These are phyloP conservation scores for Pichia thaimueangensis DNA, from an alignment of 805 yeast genomes.

Conservation along the genomic window DNA sequence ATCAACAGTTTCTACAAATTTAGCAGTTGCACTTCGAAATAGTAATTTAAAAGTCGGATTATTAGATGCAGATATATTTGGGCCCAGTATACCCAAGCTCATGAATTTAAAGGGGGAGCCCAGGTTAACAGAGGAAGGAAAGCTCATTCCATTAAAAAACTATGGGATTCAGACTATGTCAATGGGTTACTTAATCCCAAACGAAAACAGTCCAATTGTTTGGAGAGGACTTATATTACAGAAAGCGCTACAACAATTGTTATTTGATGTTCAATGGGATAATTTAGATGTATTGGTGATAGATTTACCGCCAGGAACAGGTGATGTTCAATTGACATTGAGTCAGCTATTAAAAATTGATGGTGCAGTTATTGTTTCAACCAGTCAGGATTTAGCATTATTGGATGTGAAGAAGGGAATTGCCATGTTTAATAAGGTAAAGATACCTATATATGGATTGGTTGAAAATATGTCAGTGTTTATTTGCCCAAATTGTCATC, in stretches of 20 bases:
- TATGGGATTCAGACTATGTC: slow-evolving; percentile 83
- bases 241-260: slow-evolving; percentile 78
- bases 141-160: slow-evolving; percentile 59
- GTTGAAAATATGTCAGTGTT: slow-evolving; percentile 81
- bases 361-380: slow-evolving; percentile 77
- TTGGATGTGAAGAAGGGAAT: slow-evolving; percentile 77
- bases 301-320: slow-evolving; percentile 92
- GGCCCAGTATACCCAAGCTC: slow-evolving; percentile 75
- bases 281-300: slow-evolving; percentile 61
- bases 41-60: slow-evolving; percentile 57
- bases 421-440: slow-evolving; percentile 66
- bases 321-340: slow-evolving; percentile 79
- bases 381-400: slow-evolving; percentile 82
- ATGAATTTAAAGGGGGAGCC: slow-evolving; percentile 69
- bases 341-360: slow-evolving; percentile 70
- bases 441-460: slow-evolving; percentile 65
- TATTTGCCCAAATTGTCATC: slow-evolving; percentile 69
- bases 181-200: slow-evolving; percentile 73
- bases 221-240: slow-evolving; percentile 88
- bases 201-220: slow-evolving; percentile 62
- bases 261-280: slow-evolving; percentile 75
- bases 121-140: slow-evolving; percentile 42
- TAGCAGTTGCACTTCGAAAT: slow-evolving; percentile 55
- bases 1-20: slow-evolving; percentile 64
- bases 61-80: slow-evolving; percentile 77